phyloP scores from a whole-genome alignment of 441 rosid species.

The Omphalea diandra region DNA sequence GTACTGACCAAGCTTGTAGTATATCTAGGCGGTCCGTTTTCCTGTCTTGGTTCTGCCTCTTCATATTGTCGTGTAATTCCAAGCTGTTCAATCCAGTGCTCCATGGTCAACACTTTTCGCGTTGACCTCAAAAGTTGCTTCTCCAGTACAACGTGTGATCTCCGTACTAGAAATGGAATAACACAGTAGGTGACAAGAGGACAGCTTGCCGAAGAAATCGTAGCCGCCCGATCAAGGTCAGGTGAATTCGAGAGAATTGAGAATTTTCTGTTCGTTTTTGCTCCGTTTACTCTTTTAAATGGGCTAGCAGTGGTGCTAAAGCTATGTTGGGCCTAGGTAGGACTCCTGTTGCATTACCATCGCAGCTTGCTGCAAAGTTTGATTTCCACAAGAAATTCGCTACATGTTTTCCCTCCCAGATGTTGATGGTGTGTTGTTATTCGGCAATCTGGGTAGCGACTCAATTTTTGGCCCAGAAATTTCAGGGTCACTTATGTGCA shows the following conservation, averaged over 20 bases:
- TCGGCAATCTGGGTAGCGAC: slow-evolving; percentile 12
- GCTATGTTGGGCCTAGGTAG: slow-evolving; percentile 22
- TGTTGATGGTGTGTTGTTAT: slow-evolving; percentile 16
- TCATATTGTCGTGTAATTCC: slow-evolving; percentile 33
- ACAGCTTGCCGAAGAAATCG: slow-evolving; percentile 43
- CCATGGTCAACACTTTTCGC: slow-evolving; percentile 3
- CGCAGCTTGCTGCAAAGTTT: slow-evolving; percentile 18
- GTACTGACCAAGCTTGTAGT: slow-evolving; percentile 42
- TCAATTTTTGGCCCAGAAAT: slow-evolving; percentile 12
- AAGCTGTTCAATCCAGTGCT: slow-evolving; percentile 44
- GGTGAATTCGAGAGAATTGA: slow-evolving; percentile 25
- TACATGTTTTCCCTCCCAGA: slow-evolving; percentile 14
- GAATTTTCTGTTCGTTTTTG: slow-evolving; percentile 44
- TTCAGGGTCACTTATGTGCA: slow-evolving; percentile 17
- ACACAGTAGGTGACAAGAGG: slow-evolving; percentile 32
- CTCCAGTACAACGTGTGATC: slow-evolving; percentile 33
- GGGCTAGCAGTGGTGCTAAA: slow-evolving; percentile 15
- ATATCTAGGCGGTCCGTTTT: slow-evolving; percentile 49
- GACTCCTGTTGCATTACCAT: slow-evolving; percentile 6
- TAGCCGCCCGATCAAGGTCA: slow-evolving; percentile 36
- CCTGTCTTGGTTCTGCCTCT: slow-evolving; percentile 49
- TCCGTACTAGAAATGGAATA: slow-evolving; percentile 34
- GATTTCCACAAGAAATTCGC: slow-evolving; percentile 15
- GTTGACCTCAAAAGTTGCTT: slow-evolving; percentile 8
- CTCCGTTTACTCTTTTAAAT: slow-evolving; percentile 25